Evolutionary conservation across 306 rosid genomes (phyloP).

Genomic region (Rubus idaeus): DNA sequence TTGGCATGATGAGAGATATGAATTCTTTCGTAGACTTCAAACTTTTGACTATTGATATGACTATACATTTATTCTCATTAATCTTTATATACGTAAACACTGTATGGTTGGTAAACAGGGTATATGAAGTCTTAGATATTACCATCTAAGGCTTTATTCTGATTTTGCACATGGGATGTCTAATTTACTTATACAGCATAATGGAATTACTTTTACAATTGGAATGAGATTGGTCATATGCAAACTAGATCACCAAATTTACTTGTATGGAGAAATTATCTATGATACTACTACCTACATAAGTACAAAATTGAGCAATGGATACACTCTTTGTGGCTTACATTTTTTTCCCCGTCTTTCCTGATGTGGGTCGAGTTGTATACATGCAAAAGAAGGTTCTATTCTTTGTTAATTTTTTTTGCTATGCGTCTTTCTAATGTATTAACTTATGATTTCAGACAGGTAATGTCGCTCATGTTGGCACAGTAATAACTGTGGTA

Average conservation of each 20-base stretch:
- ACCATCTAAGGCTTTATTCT: not conserved
- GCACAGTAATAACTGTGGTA: slow-evolving; percentile 47
- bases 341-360: not conserved
- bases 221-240: no score
- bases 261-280: not conserved
- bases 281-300: not conserved
- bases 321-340: not conserved
- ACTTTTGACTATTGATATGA: not conserved
- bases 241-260: no score
- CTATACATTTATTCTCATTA: not conserved
- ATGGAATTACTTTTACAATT: not conserved
- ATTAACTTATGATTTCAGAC: slow-evolving; percentile 41
- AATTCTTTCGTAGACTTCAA: not conserved
- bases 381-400: not conserved
- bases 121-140: slow-evolving; percentile 2
- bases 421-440: slow-evolving; percentile 28
- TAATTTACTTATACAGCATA: not conserved
- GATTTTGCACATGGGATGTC: not conserved
- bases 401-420: not conserved
- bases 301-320: not conserved
- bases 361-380: not conserved
- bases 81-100: not conserved
- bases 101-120: not conserved
- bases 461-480: slow-evolving; percentile 34
- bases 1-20: not conserved